Evolutionary conservation across 2,329 filamentous ascomycete genomes (phyloP), one percentile per base, ranked within the genome.

Genomic region (Alternaria atra): DNA sequence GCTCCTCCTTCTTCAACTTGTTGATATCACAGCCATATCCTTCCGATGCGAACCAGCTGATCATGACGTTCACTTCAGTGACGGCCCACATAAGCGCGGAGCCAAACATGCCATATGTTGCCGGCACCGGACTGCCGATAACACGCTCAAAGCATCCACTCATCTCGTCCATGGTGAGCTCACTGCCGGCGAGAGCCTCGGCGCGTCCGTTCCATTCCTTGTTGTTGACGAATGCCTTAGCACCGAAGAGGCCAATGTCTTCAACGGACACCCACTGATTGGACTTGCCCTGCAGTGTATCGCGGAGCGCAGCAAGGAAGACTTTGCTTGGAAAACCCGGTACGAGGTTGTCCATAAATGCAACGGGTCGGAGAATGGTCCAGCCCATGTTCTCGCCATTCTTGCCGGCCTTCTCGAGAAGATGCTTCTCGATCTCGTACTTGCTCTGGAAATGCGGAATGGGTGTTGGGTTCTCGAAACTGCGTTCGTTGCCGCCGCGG

Each of bases 381-480:
- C 86, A 90, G 6, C 77, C 77, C 86, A 89, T 88, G 0, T 69
- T 74, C 9, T 79, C 78, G 6, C 79, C 77, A 4, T 76, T 75
- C 8, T 80, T 70, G 1, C 79, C 80, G 1, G 79, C 78, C 17
- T 77, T 77, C 27, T 84, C 78, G 30, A 84, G 77, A n/a, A 91
- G 82, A 64, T 91, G 81, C 53, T 84, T 77, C 77, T 91, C 89
- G 67, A 91, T 87, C 10, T 83, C 74, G 66, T 86, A 82, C 73
- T 91, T 91, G 67, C 76, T 82, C 59, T 82, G 81, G 73, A 91
- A 91, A 73, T 91, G 88, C 0, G 86, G 85, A 47, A 90, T 81
- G 0, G 75, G 71, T 13, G 77, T 79, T 29, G 67, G 60, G 61
- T 83, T 84, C 5, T 82, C 81, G 68, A 84, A 83, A 47, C 82